Evolutionary conservation across 768 basidiomycete species (phyloP).

Genomic region (Kwoniella dejecticola): DNA sequence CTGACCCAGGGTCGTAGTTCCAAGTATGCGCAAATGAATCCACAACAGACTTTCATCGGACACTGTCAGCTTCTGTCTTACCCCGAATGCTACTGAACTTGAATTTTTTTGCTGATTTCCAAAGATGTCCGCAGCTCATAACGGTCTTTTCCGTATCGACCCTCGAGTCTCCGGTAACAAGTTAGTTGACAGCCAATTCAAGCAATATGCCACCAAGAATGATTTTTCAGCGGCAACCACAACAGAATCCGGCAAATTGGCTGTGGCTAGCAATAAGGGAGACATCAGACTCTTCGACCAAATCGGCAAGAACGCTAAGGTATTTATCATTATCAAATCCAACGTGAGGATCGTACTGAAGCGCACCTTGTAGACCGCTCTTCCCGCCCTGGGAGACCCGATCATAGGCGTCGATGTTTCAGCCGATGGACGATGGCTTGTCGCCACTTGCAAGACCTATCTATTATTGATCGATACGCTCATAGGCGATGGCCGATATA

Average conservation of each 20-base stretch:
- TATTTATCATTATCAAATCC: slow-evolving; percentile 13
- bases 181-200: slow-evolving; percentile 90
- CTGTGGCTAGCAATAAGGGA: slow-evolving; percentile 93
- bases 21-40: slow-evolving; percentile 92
- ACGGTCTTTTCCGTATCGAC: slow-evolving; percentile 96
- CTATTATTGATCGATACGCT: slow-evolving; percentile 90
- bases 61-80: slow-evolving; percentile 46
- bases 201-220: slow-evolving; percentile 94
- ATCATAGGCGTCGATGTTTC: slow-evolving; percentile 94
- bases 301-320: slow-evolving; percentile 96
- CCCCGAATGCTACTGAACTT: no score
- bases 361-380: slow-evolving; percentile 64
- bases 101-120: no score
- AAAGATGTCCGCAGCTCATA: slow-evolving; percentile 77
- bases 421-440: slow-evolving; percentile 88
- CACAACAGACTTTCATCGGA: slow-evolving; percentile 89
- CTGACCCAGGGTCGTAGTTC: slow-evolving; percentile 53
- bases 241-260: slow-evolving; percentile 80
- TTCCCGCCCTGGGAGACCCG: slow-evolving; percentile 92
- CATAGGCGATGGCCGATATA: slow-evolving; percentile 85
- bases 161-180: slow-evolving; percentile 90
- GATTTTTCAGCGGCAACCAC: slow-evolving; percentile 91
- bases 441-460: slow-evolving; percentile 93
- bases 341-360: no score
- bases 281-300: slow-evolving; percentile 93